Evolutionary conservation across 768 basidiomycete genomes (phyloP), one percentile per base, ranked within the genome.

Genomic region (Phaeotremella fagi): DNA sequence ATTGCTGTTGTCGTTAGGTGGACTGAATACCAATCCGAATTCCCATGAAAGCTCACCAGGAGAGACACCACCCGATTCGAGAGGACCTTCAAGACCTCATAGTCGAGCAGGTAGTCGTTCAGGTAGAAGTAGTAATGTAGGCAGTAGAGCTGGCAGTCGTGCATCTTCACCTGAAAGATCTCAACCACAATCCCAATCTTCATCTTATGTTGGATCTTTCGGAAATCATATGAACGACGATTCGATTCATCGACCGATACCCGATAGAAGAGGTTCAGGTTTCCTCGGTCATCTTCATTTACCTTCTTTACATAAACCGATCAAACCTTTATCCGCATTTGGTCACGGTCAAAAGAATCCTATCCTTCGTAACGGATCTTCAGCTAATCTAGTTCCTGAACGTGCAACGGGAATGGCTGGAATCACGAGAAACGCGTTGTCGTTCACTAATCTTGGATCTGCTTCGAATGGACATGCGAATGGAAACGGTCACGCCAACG

Each of bases 1-100:
- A 75, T 80, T 94, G 2, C 77, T 91, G 45, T 77, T 85, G 15
- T 85, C 84, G 1, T 76, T 86, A 25, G 79, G 82, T 1, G 71
- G 73, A 22, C 63, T 76, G 15, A 66, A 70, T 1, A 48, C 66
- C 12, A 20, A 20, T 6, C 20, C 38, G 12, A 71, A 68, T 44
- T 69, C 72, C 0, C 45, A 44, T 37, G 45, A 54, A 1, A 60
- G 58, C 18, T 71, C 72, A 1, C 73, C 74, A 12, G 55, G 62
- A 26, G 64, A 55, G 1, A 72, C 75, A 0, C 75, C 77, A 1
- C 63, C 72, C 3, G 68, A 66, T 12, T 74, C 74, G 3, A 59
- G 73, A 9, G 58, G 48, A 16, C 61, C 61, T 4, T 57, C 55
- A 38, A 56, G 68, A 29, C 68, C 68, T 9, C 37, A 64, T 3